A percentile compares a stretch with the other conserved stretches of the same genome.
Conservation (phyloP, 805 yeast species). For the Cyberlindnera japonica region DNA sequence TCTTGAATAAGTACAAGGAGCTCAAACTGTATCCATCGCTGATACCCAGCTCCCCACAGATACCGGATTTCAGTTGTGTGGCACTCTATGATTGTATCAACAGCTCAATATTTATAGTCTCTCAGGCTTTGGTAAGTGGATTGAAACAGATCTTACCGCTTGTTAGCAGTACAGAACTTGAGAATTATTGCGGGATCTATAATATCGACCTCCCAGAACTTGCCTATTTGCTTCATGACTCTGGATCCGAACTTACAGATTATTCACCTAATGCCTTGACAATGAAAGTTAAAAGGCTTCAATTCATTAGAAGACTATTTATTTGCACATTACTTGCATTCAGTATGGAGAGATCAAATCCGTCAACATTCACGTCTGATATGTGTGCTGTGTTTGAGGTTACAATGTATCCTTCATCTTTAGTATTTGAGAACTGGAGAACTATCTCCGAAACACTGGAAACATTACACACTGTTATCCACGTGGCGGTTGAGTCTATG, state of each 20-base stretch:
- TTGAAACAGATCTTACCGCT: constrained; percentile 28
- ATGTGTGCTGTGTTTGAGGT: constrained; percentile 10
- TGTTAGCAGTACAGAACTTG: constrained; percentile 33
- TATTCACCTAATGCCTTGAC: constrained; percentile 26
- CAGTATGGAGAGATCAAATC: constrained; percentile 10
- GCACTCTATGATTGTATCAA: constrained; percentile 20
- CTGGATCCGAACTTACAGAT: neutral
- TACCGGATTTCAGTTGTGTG: constrained; percentile 4
- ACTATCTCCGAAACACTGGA: neutral
- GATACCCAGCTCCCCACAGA: constrained; percentile 4
- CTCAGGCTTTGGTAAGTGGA: constrained; percentile 29
- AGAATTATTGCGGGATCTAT: constrained; percentile 43
- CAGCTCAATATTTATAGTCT: constrained; percentile 32
- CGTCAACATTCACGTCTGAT: constrained; percentile 8
- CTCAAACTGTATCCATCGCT: constrained; percentile 24
- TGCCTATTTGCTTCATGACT: constrained; percentile 18
- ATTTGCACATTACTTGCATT: constrained; percentile 40
- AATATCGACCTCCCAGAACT: constrained; percentile 32
- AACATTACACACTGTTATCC: neutral
- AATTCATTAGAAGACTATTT: constrained; percentile 38
- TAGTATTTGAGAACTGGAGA: constrained; percentile 5
- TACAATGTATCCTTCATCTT: neutral
- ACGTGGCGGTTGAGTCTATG: constrained; percentile 7
- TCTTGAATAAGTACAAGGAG: constrained; percentile 30
- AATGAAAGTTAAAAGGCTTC: constrained; percentile 32